Evolutionary conservation across 2,329 filamentous ascomycete species (phyloP), one percentile per base, ranked within the genome.

Genomic region (Onygenales sp.): DNA sequence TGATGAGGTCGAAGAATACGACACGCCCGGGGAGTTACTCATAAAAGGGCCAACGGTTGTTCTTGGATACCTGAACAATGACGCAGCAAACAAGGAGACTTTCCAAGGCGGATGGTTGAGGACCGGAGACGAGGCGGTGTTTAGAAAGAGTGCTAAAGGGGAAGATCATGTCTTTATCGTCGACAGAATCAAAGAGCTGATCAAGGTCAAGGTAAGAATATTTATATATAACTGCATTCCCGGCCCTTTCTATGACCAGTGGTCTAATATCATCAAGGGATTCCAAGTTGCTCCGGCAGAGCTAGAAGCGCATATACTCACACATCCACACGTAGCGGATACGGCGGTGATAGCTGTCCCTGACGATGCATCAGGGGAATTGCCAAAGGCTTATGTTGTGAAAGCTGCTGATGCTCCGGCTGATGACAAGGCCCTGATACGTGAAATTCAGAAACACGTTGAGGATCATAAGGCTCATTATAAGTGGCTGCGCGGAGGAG

Each of bases 11-110:
- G 82, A 77, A 0, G 78, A 73, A 5, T 80, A 84, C 59, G 80
- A 89, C 56, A 78, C 80, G 52, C 84, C 83, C 0, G 89, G 89
- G 39, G 89, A 94, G 68, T 77, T 94, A 8, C 76, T 86, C 31
- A 78, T 92, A 31, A 86, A 87, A 64, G 80, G 80, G 0, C 87
- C 87, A 0, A 81, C 82, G 0, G 79, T 91, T 1, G 81, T 85
- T 0, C 71, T 92, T 1, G 89, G 89, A 0, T 94, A 94, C 61
- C 74, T 92, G 44, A 85, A 91, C 69, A 91, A 93, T 63, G 81
- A 85, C 53, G 82, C 84, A 61, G 87, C 89, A 3, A 90, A 83
- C 10, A 74, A 77, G 45, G 86, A 90, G 66, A 90, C 88, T 0
- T 93, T 86, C 62, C 53, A 59, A 17, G 57, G 64, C 31, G 57